Base-by-base conservation (phyloP, 805 yeast species). In the Grigorovia jiainica region DNA sequence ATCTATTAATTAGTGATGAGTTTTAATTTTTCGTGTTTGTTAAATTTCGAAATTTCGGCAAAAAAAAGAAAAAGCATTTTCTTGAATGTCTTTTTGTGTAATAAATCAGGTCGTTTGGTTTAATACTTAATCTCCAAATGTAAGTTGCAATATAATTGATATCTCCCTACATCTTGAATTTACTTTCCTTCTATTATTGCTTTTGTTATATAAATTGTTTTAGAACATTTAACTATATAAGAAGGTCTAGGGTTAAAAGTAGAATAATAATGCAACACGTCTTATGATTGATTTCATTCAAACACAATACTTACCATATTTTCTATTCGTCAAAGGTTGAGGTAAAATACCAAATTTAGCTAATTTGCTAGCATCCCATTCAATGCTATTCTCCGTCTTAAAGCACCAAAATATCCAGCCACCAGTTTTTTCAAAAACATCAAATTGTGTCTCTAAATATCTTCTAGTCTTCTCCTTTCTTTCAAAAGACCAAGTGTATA, bases 381-480 rank as follows among this genome's bases (percentile, higher is more conserved):
- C 97, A 43, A 81, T 60, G 16, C 84, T 69, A 50, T 63, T 64
- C 65, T 89, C 96, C 23, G 95, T 84, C 71, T 89, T 89, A 82
- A 86, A 89, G 61, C 82, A 76, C 97, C 97, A 89, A 70, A 84
- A 82, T 43, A 86, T 75, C 97, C 96, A 89, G 25, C 97, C 97
- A 29, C 70, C 73, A 43, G 77, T 72, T 52, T 72, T 72, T 54
- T 79, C 85, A 55, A 71, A 81, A 2, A 95, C 85, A 58, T 89
- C 96, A 56, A 89, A 67, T 70, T 89, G 97, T 38, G 95, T 95
- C 67, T 89, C 96, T 39, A 87, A 68, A 58, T 71, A 87, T 52
- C 67, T 72, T 61, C 95, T 78, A 36, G 81, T 75, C 50, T 76
- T 69, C 19, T 53, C 53, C 58, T 72, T 76, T 55, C 74, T 73